A percentile compares a stretch with the other conserved stretches of the same genome.
Conservation (phyloP, 495 filamentous ascomycete species). For the Daldinia childiae region DNA sequence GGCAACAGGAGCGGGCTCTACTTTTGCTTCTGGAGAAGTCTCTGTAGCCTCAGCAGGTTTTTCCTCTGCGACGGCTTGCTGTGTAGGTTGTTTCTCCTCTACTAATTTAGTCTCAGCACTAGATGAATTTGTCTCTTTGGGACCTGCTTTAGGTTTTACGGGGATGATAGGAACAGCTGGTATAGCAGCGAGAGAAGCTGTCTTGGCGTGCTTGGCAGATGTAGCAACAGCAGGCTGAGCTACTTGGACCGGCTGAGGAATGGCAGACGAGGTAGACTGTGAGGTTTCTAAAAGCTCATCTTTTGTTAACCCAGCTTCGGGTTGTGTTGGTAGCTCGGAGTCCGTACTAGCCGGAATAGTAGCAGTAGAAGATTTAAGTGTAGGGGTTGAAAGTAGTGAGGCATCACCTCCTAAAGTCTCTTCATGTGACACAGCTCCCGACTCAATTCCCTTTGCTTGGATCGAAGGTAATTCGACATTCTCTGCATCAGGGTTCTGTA, state of each 20-base stretch:
- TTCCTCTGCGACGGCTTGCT: conserved; percentile 46
- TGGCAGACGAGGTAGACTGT: conserved; percentile 73
- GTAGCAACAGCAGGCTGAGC: conserved; percentile 47
- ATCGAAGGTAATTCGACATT: conserved; percentile 48
- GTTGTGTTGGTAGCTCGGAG: conserved; percentile 52
- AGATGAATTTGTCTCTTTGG: conserved; percentile 53
- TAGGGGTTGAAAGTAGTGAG: conserved; percentile 42
- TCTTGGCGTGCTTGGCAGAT: conserved; percentile 52
- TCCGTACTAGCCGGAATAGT: conserved; percentile 35
- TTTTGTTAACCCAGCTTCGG: conserved; percentile 74
- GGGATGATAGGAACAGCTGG: conserved; percentile 76
- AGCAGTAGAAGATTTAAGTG: conserved; percentile 35
- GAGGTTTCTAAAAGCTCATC: conserved; percentile 71
- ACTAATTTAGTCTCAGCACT: conserved; percentile 32
- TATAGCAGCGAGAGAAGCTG: conserved; percentile 59
- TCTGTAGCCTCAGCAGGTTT: conserved; percentile 35
- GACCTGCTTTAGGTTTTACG: conserved; percentile 64
- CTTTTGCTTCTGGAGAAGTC: conserved; percentile 38
- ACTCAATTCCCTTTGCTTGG: conserved; percentile 44
- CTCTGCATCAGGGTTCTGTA: conserved; percentile 45
- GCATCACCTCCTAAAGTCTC: conserved; percentile 20
- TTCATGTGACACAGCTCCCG: conserved; percentile 20
- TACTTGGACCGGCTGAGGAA: conserved; percentile 69
- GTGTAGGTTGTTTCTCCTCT: conserved; percentile 50
- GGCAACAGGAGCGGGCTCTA: conserved; percentile 51